Conservation (phyloP, 1,284 basidiomycete genomes). For the Apiotrichum akiyoshidainum region DNA sequence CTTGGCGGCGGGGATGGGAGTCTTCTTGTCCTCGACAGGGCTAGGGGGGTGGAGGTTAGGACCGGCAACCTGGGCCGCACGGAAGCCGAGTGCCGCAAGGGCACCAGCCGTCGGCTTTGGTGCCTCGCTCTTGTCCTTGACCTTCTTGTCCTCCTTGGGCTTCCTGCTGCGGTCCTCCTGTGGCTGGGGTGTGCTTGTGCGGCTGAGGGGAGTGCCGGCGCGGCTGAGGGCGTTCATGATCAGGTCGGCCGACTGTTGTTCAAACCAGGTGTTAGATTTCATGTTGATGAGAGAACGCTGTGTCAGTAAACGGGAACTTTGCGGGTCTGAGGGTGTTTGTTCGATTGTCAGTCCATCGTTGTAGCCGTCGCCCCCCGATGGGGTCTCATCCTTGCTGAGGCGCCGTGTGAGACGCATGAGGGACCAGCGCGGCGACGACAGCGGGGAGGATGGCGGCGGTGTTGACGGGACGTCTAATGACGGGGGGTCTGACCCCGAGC, state of each 20-base stretch:
- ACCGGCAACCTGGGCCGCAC: slow-evolving; percentile 31
- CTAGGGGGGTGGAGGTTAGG: slow-evolving; percentile 10
- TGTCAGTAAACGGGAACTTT: slow-evolving; percentile 11
- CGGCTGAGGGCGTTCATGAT: slow-evolving; percentile 16
- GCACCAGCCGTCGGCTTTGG: slow-evolving; percentile 29
- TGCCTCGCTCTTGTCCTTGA: neutral
- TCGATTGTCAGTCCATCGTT: neutral
- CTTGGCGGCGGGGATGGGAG: neutral
- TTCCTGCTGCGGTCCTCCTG: neutral
- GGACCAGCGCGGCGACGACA: neutral
- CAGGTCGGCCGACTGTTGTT: slow-evolving; percentile 19
- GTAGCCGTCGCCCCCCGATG: neutral
- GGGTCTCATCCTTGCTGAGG: neutral
- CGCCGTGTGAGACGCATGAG: neutral
- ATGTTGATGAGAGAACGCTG: slow-evolving; percentile 9
- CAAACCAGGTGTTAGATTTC: neutral
- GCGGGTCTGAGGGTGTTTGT: neutral
- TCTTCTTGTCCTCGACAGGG: slow-evolving; percentile 3
- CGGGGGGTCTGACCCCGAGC: no score
- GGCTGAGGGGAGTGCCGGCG: neutral
- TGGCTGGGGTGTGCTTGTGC: slow-evolving; percentile 1
- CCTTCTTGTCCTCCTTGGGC: neutral
- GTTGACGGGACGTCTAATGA: neutral
- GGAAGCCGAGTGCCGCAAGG: slow-evolving; percentile 39
- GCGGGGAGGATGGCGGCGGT: neutral